phyloP scores from a whole-genome alignment of 805 yeast genomes.

The Cyberlindnera amylophila region DNA sequence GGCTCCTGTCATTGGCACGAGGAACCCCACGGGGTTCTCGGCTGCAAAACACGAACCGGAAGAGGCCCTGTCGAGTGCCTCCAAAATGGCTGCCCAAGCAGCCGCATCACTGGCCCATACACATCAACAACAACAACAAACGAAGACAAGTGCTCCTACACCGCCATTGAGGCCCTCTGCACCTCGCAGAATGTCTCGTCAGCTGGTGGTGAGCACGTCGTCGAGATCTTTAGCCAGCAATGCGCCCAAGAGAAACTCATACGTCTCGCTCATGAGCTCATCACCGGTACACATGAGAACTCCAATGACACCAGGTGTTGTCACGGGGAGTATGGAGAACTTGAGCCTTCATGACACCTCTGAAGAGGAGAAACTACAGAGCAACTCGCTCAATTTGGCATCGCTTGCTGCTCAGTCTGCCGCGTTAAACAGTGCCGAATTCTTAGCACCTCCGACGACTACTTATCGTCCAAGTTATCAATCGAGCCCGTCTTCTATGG shows the following conservation, averaged over 20 bases:
- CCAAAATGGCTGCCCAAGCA: slow-evolving; percentile 26
- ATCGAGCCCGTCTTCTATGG: slow-evolving; percentile 15
- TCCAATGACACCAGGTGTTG: neutral
- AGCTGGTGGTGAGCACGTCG: slow-evolving; percentile 4
- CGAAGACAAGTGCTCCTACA: neutral
- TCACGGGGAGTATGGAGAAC: slow-evolving; percentile 9
- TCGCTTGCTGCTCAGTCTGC: slow-evolving; percentile 17
- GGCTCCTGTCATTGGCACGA: slow-evolving; percentile 18
- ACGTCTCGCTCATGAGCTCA: slow-evolving; percentile 1
- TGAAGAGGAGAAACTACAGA: slow-evolving; percentile 16
- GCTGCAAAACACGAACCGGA: neutral
- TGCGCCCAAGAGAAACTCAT: slow-evolving; percentile 5
- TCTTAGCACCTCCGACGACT: slow-evolving; percentile 9
- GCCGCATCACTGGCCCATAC: slow-evolving; percentile 15
- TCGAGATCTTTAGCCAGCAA: slow-evolving; percentile 2
- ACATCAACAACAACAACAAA: slow-evolving; percentile 7
- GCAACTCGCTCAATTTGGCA: neutral
- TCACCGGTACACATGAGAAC: slow-evolving; percentile 2
- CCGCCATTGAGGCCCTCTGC: slow-evolving; percentile 1
- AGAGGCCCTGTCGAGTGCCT: slow-evolving; percentile 6
- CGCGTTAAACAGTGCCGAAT: slow-evolving; percentile 10
- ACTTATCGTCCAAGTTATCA: neutral
- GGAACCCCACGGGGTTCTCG: slow-evolving; percentile 25
- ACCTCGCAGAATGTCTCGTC: neutral
- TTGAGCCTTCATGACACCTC: slow-evolving; percentile 5